Conservation (phyloP, 73 alveolate genomes). For the Tetrahymena thermophila region DNA sequence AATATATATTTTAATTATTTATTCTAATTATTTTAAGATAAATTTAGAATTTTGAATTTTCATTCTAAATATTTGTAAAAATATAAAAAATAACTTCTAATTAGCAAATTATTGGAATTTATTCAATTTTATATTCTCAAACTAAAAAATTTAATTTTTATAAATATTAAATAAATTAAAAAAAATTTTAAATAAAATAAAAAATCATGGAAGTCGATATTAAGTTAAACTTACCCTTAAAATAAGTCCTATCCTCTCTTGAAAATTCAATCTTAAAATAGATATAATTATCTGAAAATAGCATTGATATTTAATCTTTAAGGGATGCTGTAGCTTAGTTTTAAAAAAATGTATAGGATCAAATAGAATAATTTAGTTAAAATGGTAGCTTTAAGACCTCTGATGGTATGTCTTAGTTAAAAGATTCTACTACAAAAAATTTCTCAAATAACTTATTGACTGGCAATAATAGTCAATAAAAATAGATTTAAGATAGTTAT, state of each 20-base stretch:
- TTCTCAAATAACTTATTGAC: background rate
- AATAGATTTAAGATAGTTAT: background rate
- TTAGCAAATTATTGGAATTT: background rate
- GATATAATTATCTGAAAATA: background rate
- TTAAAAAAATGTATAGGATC: background rate
- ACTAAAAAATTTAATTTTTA: too few relatives aligned
- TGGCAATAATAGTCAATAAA: background rate
- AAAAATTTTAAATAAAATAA: too few relatives aligned
- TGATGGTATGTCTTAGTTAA: background rate
- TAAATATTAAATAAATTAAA: too few relatives aligned
- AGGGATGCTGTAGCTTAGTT: background rate
- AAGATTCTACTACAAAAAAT: background rate
- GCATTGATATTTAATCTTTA: background rate
- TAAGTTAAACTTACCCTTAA: background rate
- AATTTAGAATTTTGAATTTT: too few relatives aligned
- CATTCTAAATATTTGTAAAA: background rate
- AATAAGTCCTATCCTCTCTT: background rate
- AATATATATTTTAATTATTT: too few relatives aligned
- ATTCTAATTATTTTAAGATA: background rate
- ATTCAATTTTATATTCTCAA: background rate
- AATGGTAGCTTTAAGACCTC: background rate
- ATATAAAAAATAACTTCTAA: background rate
- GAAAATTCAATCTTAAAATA: background rate
- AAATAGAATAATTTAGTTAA: too few relatives aligned
- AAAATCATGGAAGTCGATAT: background rate